These are phyloP conservation scores for Xylaria nigripes DNA, from an alignment of 495 filamentous ascomycete genomes.

Conservation along the genomic window DNA sequence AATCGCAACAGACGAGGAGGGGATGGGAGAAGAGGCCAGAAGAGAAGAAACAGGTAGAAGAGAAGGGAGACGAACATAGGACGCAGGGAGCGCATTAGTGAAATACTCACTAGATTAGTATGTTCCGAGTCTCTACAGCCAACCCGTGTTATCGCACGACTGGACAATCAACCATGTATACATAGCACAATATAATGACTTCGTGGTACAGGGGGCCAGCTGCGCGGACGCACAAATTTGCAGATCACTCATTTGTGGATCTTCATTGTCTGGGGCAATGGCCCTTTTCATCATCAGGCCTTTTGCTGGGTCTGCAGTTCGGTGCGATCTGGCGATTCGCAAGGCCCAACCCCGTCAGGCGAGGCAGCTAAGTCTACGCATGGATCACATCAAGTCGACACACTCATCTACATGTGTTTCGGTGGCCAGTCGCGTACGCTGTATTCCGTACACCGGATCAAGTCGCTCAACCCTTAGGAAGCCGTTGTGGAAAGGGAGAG, in stretches of 20 bases:
- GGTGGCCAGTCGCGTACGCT: neutral
- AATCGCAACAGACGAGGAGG: neutral
- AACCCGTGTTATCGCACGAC: neutral
- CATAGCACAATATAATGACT: conserved; percentile 3
- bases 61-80: neutral
- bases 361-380: neutral
- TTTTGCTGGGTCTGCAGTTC: neutral
- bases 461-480: neutral
- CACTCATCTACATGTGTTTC: neutral
- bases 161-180: neutral
- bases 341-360: neutral
- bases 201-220: conserved; percentile 20
- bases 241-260: conserved; percentile 26
- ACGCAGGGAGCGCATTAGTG: neutral
- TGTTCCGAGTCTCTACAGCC: neutral
- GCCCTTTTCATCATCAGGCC: neutral
- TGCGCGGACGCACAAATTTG: conserved; percentile 18
- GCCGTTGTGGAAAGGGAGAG: neutral
- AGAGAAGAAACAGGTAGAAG: neutral
- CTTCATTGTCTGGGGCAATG: conserved; percentile 5
- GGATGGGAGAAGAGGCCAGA: neutral
- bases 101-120: conserved; percentile 3
- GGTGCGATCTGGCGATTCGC: conserved; percentile 2
- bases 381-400: neutral
- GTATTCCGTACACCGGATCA: neutral